Evolutionary conservation across 139 green algal genomes (phyloP), one percentile per base, ranked within the genome.

Genomic region (Gonium pectorale): DNA sequence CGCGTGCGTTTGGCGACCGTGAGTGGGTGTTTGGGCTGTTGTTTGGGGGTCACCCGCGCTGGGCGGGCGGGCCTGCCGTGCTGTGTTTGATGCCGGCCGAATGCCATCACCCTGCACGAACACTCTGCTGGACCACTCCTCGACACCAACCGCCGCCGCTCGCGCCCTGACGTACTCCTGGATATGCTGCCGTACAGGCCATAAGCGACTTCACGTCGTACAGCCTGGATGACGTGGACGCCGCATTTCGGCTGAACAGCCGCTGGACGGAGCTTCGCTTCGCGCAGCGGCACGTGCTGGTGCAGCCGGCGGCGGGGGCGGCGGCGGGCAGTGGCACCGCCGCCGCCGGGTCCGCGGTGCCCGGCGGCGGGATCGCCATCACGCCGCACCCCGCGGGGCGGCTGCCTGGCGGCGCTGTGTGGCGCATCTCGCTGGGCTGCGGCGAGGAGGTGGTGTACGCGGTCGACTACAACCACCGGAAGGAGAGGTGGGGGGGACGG

Each of bases 361-460:
- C 75, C 1, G 75, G 75, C 40, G 75, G 75, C 59, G 94, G 92
- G 1, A 87, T 99, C 29, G 86, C 66, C 8, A 87, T 98, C 21
- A 97, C 93, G 38, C 90, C 96, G 1, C 93, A 93, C 80, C 78
- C 90, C 9, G 94, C 97, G 29, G 97, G 97, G 9, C 95, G 95
- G 86, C 86, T 94, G 68, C 67, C 99, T 31, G 97, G 97, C 26
- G 96, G 97, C 49, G 84, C 92, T 1, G 85, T 98, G 33, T 99
- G 97, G 97, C 87, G 69, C 52, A 90, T 92, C 2, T 52, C 64
- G n/a, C 40, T 73, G 74, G 40, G 41, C 40, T 75, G 63, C 64
- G 92, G 89, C 0, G 93, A 99, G 72, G 94, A 98, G 37, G 81
- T 98, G 22, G 87, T 99, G 51, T 99, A 99, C 75, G 97, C 95